Evolutionary conservation across 1,284 basidiomycete species (phyloP), one percentile per base, ranked within the genome.

Genomic region (Cutaneotrichosporon dermatis): DNA sequence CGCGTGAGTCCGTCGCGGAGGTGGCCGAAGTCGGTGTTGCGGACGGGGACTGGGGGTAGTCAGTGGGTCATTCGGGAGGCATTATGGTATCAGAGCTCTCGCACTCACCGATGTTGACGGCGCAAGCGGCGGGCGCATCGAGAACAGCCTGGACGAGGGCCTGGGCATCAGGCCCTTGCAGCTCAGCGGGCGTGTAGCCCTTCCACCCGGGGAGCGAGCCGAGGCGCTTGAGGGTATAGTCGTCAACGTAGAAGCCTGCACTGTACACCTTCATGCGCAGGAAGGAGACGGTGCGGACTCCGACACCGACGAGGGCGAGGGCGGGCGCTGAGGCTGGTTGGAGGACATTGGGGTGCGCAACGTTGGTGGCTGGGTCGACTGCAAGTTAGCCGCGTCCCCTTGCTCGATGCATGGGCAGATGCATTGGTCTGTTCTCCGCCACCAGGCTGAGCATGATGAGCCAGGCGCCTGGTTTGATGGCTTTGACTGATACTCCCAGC

Each of bases 271-370:
- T 75, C 36, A 83, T 76, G 6, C 72, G 60, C 6, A 83, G 72
- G 72, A 83, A 83, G 2, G 80, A 81, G 25, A 83, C 82, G 13
- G 79, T 82, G 15, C 82, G 74, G 3, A 83, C 81, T 16, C 82
- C 82, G 3, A 82, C 66, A 0, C 82, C 82, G 15, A 82, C 75
- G 33, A 83, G 76, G 2, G 70, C 67, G 7, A 80, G 71, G 3
- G 66, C 49, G 3, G 68, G 67, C 5, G 59, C 44, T 1, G 66
- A 60, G 6, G 70, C 58, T 13, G 69, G 59, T 4, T 70, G 65
- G 25, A 80, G 55, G 4, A 51, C 42, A 10, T 69, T 48, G 0
- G 79, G 76, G 65, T 79, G 77, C 6, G 64, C 55, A 6, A 76
- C 72, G 3, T 66, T 65, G 1, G 79, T 80, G 6, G 76, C 72